Percentiles rank a stretch among this genome's conserved stretches.
Conservation (phyloP, 331 rosid genomes). For the Malus hybrid region DNA sequence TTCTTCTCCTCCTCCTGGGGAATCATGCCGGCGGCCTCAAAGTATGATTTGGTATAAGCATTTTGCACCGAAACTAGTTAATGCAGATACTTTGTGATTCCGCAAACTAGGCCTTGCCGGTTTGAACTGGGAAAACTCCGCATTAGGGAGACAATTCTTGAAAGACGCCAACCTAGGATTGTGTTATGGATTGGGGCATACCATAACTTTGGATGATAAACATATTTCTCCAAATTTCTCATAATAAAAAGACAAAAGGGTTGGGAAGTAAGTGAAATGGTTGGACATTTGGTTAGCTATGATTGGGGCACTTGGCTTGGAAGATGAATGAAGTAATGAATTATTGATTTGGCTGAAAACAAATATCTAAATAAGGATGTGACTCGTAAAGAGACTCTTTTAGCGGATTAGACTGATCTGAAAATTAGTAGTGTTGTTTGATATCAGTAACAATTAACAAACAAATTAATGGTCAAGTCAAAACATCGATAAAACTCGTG, state of each 20-base stretch:
- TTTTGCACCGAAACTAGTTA: no score
- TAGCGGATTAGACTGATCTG: not conserved
- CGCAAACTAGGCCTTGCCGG: not conserved
- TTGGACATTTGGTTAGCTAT: not conserved
- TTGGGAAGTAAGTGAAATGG: not conserved
- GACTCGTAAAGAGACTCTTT: not conserved
- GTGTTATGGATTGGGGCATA: not conserved
- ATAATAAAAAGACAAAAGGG: not conserved
- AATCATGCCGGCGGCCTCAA: no score
- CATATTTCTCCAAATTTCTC: not conserved
- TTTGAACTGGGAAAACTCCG: not conserved
- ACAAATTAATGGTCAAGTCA: not conserved
- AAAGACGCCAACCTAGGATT: not conserved
- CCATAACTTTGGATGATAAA: not conserved
- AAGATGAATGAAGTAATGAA: not conserved
- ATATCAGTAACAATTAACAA: not conserved
- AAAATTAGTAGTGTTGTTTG: not conserved
- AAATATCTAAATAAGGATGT: not conserved
- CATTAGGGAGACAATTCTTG: no score
- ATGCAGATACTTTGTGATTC: no score
- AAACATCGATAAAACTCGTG: not conserved
- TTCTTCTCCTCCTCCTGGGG: not conserved
- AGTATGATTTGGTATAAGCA: no score
- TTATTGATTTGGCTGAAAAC: not conserved
- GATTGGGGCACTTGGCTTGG: not conserved